These are phyloP conservation scores for Hypoxylon rickii DNA, from an alignment of 495 filamentous ascomycete genomes.

Conservation along the genomic window DNA sequence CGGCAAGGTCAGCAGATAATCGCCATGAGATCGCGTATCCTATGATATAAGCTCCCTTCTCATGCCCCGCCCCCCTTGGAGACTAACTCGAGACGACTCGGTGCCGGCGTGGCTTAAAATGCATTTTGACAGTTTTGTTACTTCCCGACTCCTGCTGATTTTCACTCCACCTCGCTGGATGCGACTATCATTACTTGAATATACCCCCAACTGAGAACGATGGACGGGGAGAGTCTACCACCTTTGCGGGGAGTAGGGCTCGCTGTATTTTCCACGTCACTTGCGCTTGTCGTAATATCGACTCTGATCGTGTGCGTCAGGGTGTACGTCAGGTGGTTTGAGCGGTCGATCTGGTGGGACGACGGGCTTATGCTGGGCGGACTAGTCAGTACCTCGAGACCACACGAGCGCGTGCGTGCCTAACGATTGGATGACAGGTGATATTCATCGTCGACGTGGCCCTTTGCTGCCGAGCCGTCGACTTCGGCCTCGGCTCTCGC, in stretches of 20 bases:
- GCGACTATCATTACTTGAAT: too few relatives aligned
- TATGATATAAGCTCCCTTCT: background rate
- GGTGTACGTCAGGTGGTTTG: conserved; percentile 11
- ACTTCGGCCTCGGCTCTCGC: background rate
- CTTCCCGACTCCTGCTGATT: too few relatives aligned
- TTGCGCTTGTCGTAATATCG: conserved; percentile 6
- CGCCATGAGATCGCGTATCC: background rate
- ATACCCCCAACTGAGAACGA: too few relatives aligned
- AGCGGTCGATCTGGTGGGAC: conserved; percentile 27
- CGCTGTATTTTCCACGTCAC: conserved; percentile 9
- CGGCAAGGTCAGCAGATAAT: background rate
- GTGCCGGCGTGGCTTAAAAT: too few relatives aligned
- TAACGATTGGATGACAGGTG: background rate
- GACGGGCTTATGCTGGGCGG: conserved; percentile 21
- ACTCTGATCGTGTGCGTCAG: conserved; percentile 10
- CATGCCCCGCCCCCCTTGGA: background rate
- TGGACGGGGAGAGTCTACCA: background rate
- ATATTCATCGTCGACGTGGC: conserved; percentile 4
- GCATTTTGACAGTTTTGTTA: too few relatives aligned
- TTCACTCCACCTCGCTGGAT: too few relatives aligned
- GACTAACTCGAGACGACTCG: background rate
- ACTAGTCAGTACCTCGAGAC: conserved; percentile 11
- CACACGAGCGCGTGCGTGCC: background rate
- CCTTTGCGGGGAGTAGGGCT: background rate
- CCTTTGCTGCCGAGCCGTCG: background rate